phyloP scores from a whole-genome alignment of 2,329 filamentous ascomycete species.

The Penicillium capsulatum region DNA sequence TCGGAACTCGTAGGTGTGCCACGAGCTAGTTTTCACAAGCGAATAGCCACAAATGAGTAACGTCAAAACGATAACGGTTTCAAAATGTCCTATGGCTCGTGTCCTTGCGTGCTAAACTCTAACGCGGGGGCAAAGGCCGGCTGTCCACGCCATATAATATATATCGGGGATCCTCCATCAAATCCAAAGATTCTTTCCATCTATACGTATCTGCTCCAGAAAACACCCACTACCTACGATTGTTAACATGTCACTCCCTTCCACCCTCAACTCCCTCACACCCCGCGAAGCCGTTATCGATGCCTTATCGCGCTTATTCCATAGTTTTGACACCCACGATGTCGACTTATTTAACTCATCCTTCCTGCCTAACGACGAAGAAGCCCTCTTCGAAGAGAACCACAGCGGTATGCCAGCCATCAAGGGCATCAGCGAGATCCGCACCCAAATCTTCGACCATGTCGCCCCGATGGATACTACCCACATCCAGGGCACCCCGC shows the following conservation, averaged over 20 bases:
- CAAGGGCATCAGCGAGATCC: not conserved
- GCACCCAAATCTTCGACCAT: not conserved
- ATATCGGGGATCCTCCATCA: no score
- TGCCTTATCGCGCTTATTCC: not conserved
- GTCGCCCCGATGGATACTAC: not conserved
- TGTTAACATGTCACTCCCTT: not conserved
- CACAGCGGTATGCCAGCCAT: not conserved
- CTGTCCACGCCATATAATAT: no score
- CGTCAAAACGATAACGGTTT: no score
- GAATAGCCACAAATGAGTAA: no score
- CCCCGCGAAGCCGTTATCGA: not conserved
- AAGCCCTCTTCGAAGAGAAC: not conserved
- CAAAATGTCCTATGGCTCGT: no score
- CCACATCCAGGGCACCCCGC: not conserved
- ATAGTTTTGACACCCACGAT: not conserved
- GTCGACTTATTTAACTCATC: not conserved
- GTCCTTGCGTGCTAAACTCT: no score
- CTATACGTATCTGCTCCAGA: no score
- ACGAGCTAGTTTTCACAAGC: no score
- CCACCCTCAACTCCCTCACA: not conserved
- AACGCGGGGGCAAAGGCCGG: no score
- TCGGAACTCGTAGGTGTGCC: no score
- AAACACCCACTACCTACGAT: no score
- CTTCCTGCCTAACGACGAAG: not conserved
- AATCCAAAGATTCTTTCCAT: no score